phyloP scores from a whole-genome alignment of 2,329 filamentous ascomycete species.

The Aspergillus viridinutans region DNA sequence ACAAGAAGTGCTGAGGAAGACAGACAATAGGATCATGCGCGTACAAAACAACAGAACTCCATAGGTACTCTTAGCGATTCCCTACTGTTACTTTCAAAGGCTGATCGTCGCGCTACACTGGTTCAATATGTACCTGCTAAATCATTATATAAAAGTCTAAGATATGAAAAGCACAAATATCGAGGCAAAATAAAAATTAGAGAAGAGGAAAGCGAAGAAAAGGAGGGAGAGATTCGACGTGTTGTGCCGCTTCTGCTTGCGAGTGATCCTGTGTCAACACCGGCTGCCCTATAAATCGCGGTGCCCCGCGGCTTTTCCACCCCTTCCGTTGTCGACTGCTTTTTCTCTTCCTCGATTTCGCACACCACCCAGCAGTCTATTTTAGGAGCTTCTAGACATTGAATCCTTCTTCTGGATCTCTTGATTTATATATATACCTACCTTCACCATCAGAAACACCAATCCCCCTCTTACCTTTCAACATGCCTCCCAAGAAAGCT shows the following conservation, averaged over 20 bases:
- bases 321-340: conserved; percentile 35
- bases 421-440: conserved; percentile 11
- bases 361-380: conserved; percentile 14
- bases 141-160: not conserved
- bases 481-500: conserved; percentile 65
- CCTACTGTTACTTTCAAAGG: not conserved
- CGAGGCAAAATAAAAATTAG: conserved; percentile 9
- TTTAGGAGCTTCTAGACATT: conserved; percentile 11
- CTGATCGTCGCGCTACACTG: not conserved
- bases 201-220: conserved; percentile 11
- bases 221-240: conserved; percentile 17
- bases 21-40: not conserved
- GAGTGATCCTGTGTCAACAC: conserved; percentile 42
- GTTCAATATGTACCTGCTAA: not conserved
- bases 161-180: conserved; percentile 1
- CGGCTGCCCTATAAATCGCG: conserved; percentile 39
- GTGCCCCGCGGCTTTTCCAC: conserved; percentile 39
- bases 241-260: conserved; percentile 16
- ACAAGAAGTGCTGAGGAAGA: not conserved
- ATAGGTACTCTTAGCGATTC: not conserved
- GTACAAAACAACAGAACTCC: not conserved
- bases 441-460: conserved; percentile 5
- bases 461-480: conserved; percentile 22
- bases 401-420: conserved; percentile 1
- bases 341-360: conserved; percentile 23